A percentile compares a stretch with the other conserved stretches of the same genome.
phyloP scores from a whole-genome alignment of 2,329 filamentous ascomycete genomes.

The Allantophomopsis cytisporea region DNA sequence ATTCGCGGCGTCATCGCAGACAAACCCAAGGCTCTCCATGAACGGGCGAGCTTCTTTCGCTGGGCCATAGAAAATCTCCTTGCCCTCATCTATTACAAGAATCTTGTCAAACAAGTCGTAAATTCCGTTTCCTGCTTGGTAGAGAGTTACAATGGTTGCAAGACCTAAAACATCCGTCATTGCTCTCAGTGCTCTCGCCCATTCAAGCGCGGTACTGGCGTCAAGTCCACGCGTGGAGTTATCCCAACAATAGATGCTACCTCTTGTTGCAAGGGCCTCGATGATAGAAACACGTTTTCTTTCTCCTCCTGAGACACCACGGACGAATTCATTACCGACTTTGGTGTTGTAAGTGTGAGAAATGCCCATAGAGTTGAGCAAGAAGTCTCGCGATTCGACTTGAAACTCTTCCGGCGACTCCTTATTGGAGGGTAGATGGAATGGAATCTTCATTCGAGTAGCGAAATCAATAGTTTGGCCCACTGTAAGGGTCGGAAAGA shows the following conservation, averaged over 20 bases:
- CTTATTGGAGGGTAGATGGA: slow-evolving; percentile 28
- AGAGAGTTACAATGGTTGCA: slow-evolving; percentile 48
- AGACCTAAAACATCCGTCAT: slow-evolving; percentile 49
- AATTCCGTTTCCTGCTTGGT: slow-evolving; percentile 58
- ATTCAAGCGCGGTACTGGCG: slow-evolving; percentile 51
- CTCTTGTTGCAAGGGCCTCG: slow-evolving; percentile 23
- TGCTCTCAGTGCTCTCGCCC: slow-evolving; percentile 43
- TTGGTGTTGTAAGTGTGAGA: slow-evolving; percentile 40
- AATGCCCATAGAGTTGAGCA: slow-evolving; percentile 23
- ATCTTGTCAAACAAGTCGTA: slow-evolving; percentile 61
- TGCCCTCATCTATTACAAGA: slow-evolving; percentile 51
- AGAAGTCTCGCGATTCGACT: slow-evolving; percentile 11
- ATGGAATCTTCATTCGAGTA: slow-evolving; percentile 41
- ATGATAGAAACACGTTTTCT: slow-evolving; percentile 47
- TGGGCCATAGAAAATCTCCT: slow-evolving; percentile 52
- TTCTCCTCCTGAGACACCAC: slow-evolving; percentile 48
- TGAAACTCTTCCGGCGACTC: slow-evolving; percentile 30
- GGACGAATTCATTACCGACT: slow-evolving; percentile 42
- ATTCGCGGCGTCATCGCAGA: slow-evolving; percentile 47
- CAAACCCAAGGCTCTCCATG: slow-evolving; percentile 51
- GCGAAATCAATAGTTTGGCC: slow-evolving; percentile 38
- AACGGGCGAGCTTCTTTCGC: slow-evolving; percentile 43
- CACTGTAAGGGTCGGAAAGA: slow-evolving; percentile 35
- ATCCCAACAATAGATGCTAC: slow-evolving; percentile 48
- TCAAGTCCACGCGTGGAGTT: slow-evolving; percentile 54